Conservation (phyloP, 2,329 filamentous ascomycete species). For the Fusarium bactridioides region DNA sequence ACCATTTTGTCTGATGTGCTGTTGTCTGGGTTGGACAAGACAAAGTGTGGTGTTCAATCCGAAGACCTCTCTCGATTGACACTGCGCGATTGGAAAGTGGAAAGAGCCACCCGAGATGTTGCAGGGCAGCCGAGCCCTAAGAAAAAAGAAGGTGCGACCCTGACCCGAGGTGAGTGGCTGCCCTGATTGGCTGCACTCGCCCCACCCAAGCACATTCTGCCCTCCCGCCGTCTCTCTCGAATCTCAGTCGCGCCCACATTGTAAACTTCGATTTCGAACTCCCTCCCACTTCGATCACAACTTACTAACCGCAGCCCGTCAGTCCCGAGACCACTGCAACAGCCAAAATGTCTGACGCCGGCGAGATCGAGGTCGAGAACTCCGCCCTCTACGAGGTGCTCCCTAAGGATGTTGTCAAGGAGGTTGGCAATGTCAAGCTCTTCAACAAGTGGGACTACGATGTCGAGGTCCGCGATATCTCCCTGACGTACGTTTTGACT, state of each 20-base stretch:
- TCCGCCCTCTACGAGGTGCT: constrained; percentile 79
- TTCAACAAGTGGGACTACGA: constrained; percentile 99
- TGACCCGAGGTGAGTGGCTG: not conserved
- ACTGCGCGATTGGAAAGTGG: constrained; percentile 11
- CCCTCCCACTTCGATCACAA: constrained; percentile 45
- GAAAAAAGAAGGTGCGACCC: constrained; percentile 14
- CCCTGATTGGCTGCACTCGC: not conserved
- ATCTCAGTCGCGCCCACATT: constrained; percentile 18
- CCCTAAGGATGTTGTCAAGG: constrained; percentile 89
- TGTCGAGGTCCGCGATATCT: constrained; percentile 99
- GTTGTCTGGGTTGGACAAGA: constrained; percentile 49
- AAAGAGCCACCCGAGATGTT: constrained; percentile 45
- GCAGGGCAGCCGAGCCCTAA: constrained; percentile 36
- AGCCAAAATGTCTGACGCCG: constrained; percentile 88
- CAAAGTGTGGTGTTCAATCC: constrained; percentile 40
- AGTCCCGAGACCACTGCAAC: constrained; percentile 48
- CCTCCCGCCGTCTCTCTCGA: constrained; percentile 4
- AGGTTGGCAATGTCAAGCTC: constrained; percentile 93
- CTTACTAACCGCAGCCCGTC: constrained; percentile 48
- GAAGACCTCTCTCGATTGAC: constrained; percentile 14
- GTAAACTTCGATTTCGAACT: constrained; percentile 41
- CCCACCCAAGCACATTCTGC: constrained; percentile 13
- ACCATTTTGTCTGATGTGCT: constrained; percentile 57
- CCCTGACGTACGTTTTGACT: constrained; percentile 80
- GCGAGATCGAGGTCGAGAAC: constrained; percentile 92